These are phyloP conservation scores for Suillus ampliporus DNA, from an alignment of 768 basidiomycete genomes.

Conservation along the genomic window DNA sequence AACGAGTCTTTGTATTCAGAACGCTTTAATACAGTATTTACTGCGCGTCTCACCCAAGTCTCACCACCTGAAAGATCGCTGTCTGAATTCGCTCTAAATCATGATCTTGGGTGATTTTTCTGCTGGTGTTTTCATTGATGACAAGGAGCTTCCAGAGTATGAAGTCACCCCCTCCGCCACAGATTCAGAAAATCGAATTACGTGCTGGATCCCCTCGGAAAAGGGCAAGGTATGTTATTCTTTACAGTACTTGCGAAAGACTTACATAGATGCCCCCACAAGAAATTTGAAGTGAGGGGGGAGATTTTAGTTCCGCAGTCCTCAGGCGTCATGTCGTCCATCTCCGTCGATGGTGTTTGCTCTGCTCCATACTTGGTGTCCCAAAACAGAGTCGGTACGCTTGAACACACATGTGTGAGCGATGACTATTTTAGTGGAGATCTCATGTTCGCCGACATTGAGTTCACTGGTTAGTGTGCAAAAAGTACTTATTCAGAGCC, in stretches of 20 bases:
- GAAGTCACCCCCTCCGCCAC: constrained; percentile 17
- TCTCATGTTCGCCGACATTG: constrained; percentile 23
- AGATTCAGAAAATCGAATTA: constrained; percentile 14
- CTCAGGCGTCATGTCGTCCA: rapidly evolving
- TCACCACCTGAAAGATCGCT: no score
- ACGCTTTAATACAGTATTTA: no score
- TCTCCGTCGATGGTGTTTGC: constrained; percentile 17
- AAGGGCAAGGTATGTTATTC: constrained; percentile 22
- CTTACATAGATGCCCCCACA: neutral
- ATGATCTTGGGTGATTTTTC: constrained; percentile 25
- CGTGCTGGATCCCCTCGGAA: constrained; percentile 29
- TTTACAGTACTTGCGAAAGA: neutral
- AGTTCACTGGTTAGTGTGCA: constrained; percentile 21
- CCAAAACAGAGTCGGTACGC: neutral
- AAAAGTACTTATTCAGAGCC: neutral
- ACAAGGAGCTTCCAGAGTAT: constrained; percentile 19
- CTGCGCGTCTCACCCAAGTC: neutral
- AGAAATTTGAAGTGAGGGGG: constrained; percentile 21
- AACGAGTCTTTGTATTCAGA: no score
- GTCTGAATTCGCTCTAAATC: neutral
- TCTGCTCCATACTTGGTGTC: rapidly evolving
- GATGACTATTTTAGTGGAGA: no score
- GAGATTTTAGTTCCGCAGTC: constrained; percentile 10
- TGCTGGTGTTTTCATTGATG: constrained; percentile 21
- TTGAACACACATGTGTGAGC: neutral